Base-by-base conservation (phyloP, 495 filamentous ascomycete species). In the Xylona heveae region DNA sequence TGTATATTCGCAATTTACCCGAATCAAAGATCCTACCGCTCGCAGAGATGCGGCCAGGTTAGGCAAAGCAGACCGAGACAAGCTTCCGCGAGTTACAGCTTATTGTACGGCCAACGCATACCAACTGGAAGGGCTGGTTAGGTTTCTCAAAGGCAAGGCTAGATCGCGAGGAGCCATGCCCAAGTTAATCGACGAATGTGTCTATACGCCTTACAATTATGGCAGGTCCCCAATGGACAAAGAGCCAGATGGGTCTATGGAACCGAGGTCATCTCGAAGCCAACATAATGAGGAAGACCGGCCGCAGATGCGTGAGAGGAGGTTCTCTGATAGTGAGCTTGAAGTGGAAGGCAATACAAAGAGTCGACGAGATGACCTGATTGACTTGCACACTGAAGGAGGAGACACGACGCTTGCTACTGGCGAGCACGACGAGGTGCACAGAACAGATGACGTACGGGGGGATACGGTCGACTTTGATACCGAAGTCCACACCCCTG, bases 1-100 rank as follows among this genome's bases (percentile, higher is more conserved):
- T 50, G 88, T 97, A 9, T 97, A 97, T 52, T 81, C 81, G 9
- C 88, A 97, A 50, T 75, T 71, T 63, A 91, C 64, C 55, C 71
- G 90, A 21, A 95, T 97, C 52, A 95, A 94, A 52, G 88, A 97
- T 48, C 83, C 83, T 2, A 90, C 79, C 1, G 85, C 88, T 8
- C 60, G 88, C 32, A 68, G 88, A 39, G 90, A 94, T 62, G 88
- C 88, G 16, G 90, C 90, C 21, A 58, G 83, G 34, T 53, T 97
- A 16, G 90, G 90, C 21, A 95, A 94, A 44, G 84, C 83, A 22
- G 88, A 97, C 46, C 66, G 88, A 24, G 77, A 82, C 33, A 64
- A 70, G 38, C 55, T 97, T 28, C 88, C 88, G 2, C 58, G 88
- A 33, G 88, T 97, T 3, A 94, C 88, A 16, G 88, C 88, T 12